Percentiles rank a stretch among this genome's conserved stretches.
Conservation (phyloP, 108 stramenopile species). For the Cylindrotheca fusiformis region DNA sequence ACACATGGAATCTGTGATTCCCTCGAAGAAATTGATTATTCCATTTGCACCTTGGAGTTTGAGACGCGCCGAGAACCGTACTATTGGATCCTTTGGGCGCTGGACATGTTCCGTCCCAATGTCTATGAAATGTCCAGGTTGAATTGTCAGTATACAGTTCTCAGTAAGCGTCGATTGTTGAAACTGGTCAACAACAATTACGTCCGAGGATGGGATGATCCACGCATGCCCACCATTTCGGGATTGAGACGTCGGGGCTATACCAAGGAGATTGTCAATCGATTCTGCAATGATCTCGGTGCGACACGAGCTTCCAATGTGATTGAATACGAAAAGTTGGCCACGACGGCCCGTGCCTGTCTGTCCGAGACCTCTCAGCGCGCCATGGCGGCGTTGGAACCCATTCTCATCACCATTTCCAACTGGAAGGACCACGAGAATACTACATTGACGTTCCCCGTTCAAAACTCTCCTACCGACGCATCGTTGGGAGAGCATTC, state of each 20-base stretch:
- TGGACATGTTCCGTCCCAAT: conserved; percentile 95
- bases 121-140: conserved; percentile 91
- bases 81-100: conserved; percentile 97
- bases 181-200: conserved; percentile 81
- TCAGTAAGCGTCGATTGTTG: conserved; percentile 94
- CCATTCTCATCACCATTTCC: conserved; percentile 76
- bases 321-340: conserved; percentile 86
- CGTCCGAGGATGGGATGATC: conserved; percentile 98
- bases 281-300: conserved; percentile 95
- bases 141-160: conserved; percentile 92
- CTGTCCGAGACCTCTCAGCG: conserved; percentile 71
- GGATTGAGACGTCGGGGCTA: conserved; percentile 96
- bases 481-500: conserved; percentile 74
- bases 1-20: conserved; percentile 98
- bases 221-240: conserved; percentile 96
- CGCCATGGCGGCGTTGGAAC: conserved; percentile 90
- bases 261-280: conserved; percentile 90
- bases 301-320: conserved; percentile 91
- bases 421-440: conserved; percentile 68
- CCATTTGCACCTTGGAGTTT: conserved; percentile 99
- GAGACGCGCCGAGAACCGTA: conserved; percentile 97
- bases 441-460: conserved; percentile 52
- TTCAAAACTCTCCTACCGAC: conserved; percentile 87
- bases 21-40: conserved; percentile 97
- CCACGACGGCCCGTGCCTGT: conserved; percentile 56